phyloP scores from a whole-genome alignment of 176 grass and related monocot species.

The Tuctoria greenei region DNA sequence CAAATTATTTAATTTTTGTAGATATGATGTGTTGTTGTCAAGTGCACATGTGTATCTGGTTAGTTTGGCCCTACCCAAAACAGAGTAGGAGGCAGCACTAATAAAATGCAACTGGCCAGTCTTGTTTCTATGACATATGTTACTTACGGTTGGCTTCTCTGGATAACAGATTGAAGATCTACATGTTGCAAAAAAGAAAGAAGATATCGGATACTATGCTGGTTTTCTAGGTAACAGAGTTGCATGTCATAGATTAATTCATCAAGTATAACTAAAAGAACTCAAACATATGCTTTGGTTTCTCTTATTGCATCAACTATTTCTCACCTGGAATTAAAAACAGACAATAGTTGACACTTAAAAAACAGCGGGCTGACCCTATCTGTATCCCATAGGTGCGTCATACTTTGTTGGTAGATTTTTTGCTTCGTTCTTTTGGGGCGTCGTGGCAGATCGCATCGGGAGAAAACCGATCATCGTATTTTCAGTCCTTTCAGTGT shows the following conservation, averaged over 20 bases:
- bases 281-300: too few relatives aligned
- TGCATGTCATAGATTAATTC: background rate
- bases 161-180: slow-evolving; percentile 60
- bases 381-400: slow-evolving; percentile 43
- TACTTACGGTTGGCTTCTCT: background rate
- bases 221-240: slow-evolving; percentile 64
- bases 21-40: background rate
- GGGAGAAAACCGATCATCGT: slow-evolving; percentile 75
- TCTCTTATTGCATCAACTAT: background rate
- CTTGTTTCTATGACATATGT: background rate
- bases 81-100: too few relatives aligned
- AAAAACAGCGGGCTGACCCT: background rate
- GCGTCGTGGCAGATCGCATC: slow-evolving; percentile 58
- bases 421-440: slow-evolving; percentile 63
- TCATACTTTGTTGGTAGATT: slow-evolving; percentile 78
- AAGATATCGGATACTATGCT: slow-evolving; percentile 86
- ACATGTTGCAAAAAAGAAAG: slow-evolving; percentile 60
- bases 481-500: slow-evolving; percentile 60
- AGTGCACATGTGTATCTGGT: background rate
- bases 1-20: background rate
- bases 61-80: too few relatives aligned
- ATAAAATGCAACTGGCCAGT: too few relatives aligned
- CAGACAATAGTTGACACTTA: background rate
- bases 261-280: background rate
- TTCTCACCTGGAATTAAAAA: too few relatives aligned